Percentiles rank a stretch among this genome's conserved stretches.
phyloP scores from a whole-genome alignment of 106 monocot genomes.

The Phalaenopsis aphrodite region DNA sequence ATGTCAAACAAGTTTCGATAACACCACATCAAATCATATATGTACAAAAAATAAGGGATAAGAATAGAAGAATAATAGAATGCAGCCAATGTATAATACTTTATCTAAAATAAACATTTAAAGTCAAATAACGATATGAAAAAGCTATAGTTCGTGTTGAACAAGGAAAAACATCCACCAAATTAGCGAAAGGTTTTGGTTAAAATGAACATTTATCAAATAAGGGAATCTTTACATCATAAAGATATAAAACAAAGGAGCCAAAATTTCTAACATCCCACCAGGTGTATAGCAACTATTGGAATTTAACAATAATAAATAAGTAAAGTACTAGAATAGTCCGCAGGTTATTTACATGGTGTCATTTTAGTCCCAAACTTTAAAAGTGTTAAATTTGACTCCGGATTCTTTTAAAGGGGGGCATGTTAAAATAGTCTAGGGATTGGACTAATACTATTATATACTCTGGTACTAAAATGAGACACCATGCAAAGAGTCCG shows the following conservation, averaged over 20 bases:
- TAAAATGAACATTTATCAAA: not conserved
- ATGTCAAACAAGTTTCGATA: too few relatives aligned
- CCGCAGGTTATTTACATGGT: too few relatives aligned
- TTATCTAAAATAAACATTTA: slow-evolving; percentile 3
- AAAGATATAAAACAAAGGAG: not conserved
- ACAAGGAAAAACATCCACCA: not conserved
- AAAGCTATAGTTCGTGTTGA: not conserved
- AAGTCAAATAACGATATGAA: not conserved
- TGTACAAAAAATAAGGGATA: not conserved
- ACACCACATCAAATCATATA: not conserved
- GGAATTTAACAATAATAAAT: not conserved
- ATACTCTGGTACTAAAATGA: too few relatives aligned
- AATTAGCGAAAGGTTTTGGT: not conserved
- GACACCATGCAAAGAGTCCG: too few relatives aligned
- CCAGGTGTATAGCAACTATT: not conserved
- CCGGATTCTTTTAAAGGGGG: too few relatives aligned
- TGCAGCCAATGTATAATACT: slow-evolving; percentile 1
- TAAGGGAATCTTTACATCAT: not conserved
- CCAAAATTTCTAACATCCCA: not conserved
- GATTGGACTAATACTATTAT: too few relatives aligned
- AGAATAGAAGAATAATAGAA: not conserved
- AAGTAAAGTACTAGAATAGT: not conserved
- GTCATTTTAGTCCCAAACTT: too few relatives aligned
- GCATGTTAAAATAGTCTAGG: too few relatives aligned
- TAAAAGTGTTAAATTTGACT: too few relatives aligned